phyloP scores from a whole-genome alignment of 2,329 filamentous ascomycete genomes.

The Fusarium buharicum region DNA sequence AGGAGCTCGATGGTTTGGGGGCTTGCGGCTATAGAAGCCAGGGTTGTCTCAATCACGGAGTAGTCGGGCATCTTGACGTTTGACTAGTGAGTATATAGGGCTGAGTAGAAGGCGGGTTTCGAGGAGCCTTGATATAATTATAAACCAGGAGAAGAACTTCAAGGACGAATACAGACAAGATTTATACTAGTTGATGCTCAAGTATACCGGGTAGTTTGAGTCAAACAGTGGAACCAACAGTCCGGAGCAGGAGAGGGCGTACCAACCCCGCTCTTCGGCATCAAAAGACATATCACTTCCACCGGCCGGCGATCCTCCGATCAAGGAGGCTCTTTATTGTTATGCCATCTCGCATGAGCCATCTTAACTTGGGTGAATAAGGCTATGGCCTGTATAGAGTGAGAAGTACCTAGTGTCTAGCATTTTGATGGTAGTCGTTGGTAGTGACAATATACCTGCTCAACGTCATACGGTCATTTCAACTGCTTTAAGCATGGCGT shows the following conservation, averaged over 20 bases:
- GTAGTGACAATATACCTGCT: neutral
- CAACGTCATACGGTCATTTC: no score
- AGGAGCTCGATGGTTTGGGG: slow-evolving; percentile 44
- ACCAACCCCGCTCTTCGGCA: slow-evolving; percentile 28
- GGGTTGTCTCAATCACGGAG: slow-evolving; percentile 43
- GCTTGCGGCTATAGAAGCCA: slow-evolving; percentile 47
- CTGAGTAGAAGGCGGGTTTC: neutral
- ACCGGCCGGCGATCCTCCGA: neutral
- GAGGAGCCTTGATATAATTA: neutral
- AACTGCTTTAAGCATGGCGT: neutral
- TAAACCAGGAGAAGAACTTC: neutral
- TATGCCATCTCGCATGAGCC: slow-evolving; percentile 1
- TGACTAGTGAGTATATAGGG: neutral
- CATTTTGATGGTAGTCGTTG: neutral
- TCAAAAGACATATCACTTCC: neutral
- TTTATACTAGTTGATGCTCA: neutral
- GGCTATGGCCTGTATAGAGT: neutral
- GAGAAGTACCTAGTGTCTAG: neutral
- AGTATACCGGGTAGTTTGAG: neutral
- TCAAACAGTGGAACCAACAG: slow-evolving; percentile 1
- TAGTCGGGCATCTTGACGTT: slow-evolving; percentile 28
- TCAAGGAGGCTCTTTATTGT: neutral
- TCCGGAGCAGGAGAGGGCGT: no score
- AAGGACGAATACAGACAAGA: neutral
- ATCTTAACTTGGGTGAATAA: neutral